Base-by-base conservation (phyloP, 768 basidiomycete species). In the Leccinum subgranulosum region DNA sequence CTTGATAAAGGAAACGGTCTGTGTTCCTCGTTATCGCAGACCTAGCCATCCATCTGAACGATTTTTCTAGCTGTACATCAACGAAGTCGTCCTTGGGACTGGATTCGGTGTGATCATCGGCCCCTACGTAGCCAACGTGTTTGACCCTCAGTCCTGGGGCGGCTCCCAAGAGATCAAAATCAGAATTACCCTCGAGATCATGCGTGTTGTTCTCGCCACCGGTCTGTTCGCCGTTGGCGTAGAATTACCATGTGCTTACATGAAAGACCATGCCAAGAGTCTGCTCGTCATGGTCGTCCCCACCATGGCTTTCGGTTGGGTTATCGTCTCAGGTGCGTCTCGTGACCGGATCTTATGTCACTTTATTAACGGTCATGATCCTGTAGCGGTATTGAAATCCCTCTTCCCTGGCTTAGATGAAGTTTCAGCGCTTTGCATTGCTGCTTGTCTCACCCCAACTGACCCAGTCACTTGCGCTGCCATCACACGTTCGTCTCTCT, bases 171-270 rank as follows among this genome's bases (percentile, higher is more conserved):
- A 76, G 11, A 33, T 2, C 31, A 33, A 34, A 74, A 73, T 36
- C 31, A 79, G 82, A 65, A 83, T 99, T 57, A 98, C 95, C 1
- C 80, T 92, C 19, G 94, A 96, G 72, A 75, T 96, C 17, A 94
- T 87, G 75, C 81, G 94, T 9, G 74, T 97, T 33, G 90, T 97
- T 51, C 88, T 99, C 47, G 95, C 88, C 3, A 87, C 90, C 2
- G 92, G 93, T 27, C 83, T 98, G 2, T 99, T 99, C 65, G 91
- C 95, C 7, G 92, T 98, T 31, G 96, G 96, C 3, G 92, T 96
- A 25, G 95, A 99, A 70, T 78, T 98, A 33, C 95, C 96, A 0
- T 78, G 83, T 55, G 82, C 85, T 1, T 98, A 98, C 76, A 84
- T 98, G 80, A 77, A 78, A 25, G 80, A 86, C 28, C 92, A 96